These are phyloP conservation scores for Chytriomyces hyalinus DNA, from an alignment of 192 early-diverging fungal species.

Conservation along the genomic window DNA sequence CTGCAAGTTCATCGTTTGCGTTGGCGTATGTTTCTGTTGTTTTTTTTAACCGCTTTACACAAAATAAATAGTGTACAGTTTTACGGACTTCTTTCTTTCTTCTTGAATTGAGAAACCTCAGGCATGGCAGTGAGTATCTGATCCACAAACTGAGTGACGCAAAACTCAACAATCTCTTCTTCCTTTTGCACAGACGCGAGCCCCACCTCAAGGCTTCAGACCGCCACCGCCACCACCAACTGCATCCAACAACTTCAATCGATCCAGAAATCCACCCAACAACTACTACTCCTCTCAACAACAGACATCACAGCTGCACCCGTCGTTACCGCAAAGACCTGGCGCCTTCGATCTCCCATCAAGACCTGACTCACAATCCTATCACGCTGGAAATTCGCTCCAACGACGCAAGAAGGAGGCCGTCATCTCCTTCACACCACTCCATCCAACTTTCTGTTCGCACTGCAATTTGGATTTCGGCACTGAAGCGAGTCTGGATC, in stretches of 20 bases:
- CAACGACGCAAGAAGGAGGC: neutral
- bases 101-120: neutral
- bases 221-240: constrained; percentile 21
- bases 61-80: neutral
- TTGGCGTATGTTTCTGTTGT: neutral
- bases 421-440: constrained; percentile 11
- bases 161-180: neutral
- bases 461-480: constrained; percentile 5
- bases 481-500: constrained; percentile 1
- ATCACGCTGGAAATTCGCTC: neutral
- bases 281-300: too few relatives aligned
- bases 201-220: constrained; percentile 29
- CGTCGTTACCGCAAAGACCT: neutral
- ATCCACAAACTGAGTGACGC: too few relatives aligned
- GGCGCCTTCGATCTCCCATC: neutral
- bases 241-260: neutral
- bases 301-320: neutral
- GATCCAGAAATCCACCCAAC: too few relatives aligned
- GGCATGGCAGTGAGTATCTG: too few relatives aligned
- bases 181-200: neutral
- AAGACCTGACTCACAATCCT: neutral
- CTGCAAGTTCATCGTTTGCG: neutral
- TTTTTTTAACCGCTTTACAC: neutral
- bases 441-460: neutral
- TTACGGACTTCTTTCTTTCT: neutral